phyloP scores from a whole-genome alignment of 2,329 filamentous ascomycete species.

The Didymella pomorum region DNA sequence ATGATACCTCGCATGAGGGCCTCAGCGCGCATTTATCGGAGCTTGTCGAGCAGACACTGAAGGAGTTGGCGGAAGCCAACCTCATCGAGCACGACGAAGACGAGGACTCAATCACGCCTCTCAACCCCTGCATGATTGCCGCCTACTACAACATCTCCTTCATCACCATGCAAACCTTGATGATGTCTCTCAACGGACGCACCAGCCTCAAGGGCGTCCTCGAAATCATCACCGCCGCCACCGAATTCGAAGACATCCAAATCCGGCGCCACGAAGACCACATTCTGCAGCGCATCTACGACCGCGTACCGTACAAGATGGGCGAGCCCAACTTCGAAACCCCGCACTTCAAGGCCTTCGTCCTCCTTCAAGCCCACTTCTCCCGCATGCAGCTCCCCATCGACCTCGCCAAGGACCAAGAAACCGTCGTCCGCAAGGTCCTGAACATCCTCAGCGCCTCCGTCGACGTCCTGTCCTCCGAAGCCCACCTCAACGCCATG shows the following conservation, averaged over 20 bases:
- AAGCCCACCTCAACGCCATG: conserved; percentile 96
- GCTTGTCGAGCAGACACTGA: conserved; percentile 89
- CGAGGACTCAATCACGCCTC: conserved; percentile 82
- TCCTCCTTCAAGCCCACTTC: conserved; percentile 97
- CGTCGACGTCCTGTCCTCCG: conserved; percentile 93
- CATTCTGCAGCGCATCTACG: conserved; percentile 89
- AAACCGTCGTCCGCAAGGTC: conserved; percentile 83
- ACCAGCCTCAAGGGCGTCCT: conserved; percentile 97
- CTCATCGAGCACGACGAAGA: conserved; percentile 94
- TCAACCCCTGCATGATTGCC: conserved; percentile 97
- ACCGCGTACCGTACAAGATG: conserved; percentile 95
- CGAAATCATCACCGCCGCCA: conserved; percentile 95
- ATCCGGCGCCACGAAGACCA: conserved; percentile 91
- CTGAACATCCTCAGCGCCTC: conserved; percentile 88
- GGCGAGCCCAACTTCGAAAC: conserved; percentile 84
- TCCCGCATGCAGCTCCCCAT: conserved; percentile 96
- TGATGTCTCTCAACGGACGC: conserved; percentile 84
- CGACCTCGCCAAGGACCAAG: conserved; percentile 95
- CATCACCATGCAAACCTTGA: conserved; percentile 98
- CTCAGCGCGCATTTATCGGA: conserved; percentile 95
- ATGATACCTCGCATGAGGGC: conserved; percentile 87
- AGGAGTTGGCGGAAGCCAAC: conserved; percentile 89
- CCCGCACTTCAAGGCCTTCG: conserved; percentile 98
- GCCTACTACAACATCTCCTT: conserved; percentile 99
- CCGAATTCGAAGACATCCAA: conserved; percentile 94